These are phyloP conservation scores for Pneumocystis jirovecii DNA, from an alignment of 1,139 yeast genomes.

Conservation along the genomic window DNA sequence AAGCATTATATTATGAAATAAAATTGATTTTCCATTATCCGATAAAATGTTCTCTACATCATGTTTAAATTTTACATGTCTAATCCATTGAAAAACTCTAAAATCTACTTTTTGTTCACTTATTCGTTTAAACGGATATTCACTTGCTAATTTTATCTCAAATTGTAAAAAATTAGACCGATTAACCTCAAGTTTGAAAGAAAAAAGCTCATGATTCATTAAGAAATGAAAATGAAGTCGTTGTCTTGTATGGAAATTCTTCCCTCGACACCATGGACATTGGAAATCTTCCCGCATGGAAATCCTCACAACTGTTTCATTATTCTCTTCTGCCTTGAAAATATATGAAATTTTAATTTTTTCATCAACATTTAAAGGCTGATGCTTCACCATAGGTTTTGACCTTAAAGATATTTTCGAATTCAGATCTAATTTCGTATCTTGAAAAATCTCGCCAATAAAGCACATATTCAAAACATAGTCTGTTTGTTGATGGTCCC, in stretches of 20 bases:
- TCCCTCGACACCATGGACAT: conserved; percentile 13
- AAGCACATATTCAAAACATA: neutral
- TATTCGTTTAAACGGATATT: conserved; percentile 11
- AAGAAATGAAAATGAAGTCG: conserved; percentile 12
- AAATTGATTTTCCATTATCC: conserved; percentile 12
- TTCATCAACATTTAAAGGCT: neutral
- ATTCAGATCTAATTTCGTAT: neutral
- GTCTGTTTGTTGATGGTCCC: neutral
- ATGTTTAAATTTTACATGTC: conserved; percentile 8
- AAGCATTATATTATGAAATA: conserved; percentile 8
- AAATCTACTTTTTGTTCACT: conserved; percentile 9
- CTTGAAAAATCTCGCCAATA: neutral
- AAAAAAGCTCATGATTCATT: conserved; percentile 12
- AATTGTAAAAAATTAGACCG: conserved; percentile 9
- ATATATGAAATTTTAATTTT: conserved; percentile 9
- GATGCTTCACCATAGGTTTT: neutral
- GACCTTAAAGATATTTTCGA: neutral
- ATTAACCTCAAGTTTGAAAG: conserved; percentile 11
- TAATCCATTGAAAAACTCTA: conserved; percentile 11
- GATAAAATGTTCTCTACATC: conserved; percentile 5
- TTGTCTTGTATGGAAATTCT: conserved; percentile 6
- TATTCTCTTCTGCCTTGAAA: conserved; percentile 8
- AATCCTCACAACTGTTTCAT: conserved; percentile 4
- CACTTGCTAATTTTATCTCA: conserved; percentile 9
- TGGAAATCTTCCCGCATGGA: conserved; percentile 8